Conservation (phyloP, 257 asterid species). For the Jasminum sambac region DNA sequence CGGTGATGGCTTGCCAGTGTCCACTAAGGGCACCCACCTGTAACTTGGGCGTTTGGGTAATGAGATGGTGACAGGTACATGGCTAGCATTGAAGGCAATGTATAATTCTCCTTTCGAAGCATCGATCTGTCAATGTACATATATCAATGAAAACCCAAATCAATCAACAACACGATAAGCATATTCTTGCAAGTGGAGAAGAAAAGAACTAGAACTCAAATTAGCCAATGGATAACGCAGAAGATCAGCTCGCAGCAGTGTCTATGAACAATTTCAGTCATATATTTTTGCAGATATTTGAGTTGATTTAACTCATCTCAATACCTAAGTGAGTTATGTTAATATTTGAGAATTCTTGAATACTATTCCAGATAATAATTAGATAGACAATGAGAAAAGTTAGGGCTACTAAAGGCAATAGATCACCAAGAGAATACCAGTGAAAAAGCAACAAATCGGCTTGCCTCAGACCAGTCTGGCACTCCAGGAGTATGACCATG, state of each 20-base stretch:
- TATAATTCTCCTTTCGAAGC: conserved; percentile 78
- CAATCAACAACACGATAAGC: not conserved
- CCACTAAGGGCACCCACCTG: conserved; percentile 86
- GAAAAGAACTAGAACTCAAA: not conserved
- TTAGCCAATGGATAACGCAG: conserved; percentile 2
- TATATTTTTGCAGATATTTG: not conserved
- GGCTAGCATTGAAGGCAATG: conserved; percentile 80
- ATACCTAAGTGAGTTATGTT: not conserved
- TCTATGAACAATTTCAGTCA: not conserved
- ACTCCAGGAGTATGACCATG: conserved; percentile 83
- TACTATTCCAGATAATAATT: not conserved
- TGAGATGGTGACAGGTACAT: conserved; percentile 55
- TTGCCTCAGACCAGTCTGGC: conserved; percentile 88
- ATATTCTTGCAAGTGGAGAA: not conserved
- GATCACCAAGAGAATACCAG: conserved; percentile 44
- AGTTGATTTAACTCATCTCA: not conserved
- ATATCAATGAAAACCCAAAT: not conserved
- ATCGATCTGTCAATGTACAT: conserved; percentile 51
- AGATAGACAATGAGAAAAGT: not conserved
- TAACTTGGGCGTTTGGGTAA: conserved; percentile 81
- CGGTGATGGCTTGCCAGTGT: conserved; percentile 83
- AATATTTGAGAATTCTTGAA: not conserved
- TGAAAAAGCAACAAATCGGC: conserved; percentile 87
- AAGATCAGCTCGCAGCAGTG: not conserved
- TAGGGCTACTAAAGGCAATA: not conserved